These are phyloP conservation scores for Torulaspora maleeae DNA, from an alignment of 805 yeast genomes.

Conservation along the genomic window DNA sequence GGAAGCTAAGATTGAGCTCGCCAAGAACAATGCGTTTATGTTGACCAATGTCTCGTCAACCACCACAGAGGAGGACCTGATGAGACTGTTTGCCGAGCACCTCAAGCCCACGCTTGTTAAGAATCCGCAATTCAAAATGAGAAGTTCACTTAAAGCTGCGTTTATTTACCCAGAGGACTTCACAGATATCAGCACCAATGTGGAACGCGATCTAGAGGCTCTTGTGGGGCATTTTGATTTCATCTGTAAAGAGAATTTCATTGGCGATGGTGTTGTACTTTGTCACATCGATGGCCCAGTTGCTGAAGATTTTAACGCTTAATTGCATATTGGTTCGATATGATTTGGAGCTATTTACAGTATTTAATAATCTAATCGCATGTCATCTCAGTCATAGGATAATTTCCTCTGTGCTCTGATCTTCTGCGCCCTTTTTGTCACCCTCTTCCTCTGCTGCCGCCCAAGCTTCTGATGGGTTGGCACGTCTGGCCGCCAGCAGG, in stretches of 20 bases:
- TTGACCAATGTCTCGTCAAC: slow-evolving; percentile 53
- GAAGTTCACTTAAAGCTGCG: slow-evolving; percentile 13
- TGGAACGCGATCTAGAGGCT: slow-evolving; percentile 42
- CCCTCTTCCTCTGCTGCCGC: slow-evolving; percentile 8
- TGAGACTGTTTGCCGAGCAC: slow-evolving; percentile 32
- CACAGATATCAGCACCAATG: slow-evolving; percentile 35
- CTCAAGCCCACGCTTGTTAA: slow-evolving; percentile 28
- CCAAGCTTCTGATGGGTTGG: slow-evolving; percentile 34
- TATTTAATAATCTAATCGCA: slow-evolving; percentile 8
- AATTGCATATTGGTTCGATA: background rate
- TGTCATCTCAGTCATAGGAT: slow-evolving; percentile 6
- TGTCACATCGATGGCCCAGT: slow-evolving; percentile 20
- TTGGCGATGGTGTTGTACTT: slow-evolving; percentile 24
- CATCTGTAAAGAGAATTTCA: slow-evolving; percentile 24
- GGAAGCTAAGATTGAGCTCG: slow-evolving; percentile 24
- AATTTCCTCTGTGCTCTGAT: slow-evolving; percentile 14
- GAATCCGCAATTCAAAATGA: slow-evolving; percentile 21
- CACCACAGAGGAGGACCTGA: slow-evolving; percentile 44
- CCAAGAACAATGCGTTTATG: slow-evolving; percentile 48
- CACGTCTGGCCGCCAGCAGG: slow-evolving; percentile 45
- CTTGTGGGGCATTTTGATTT: slow-evolving; percentile 36
- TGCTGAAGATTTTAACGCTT: background rate
- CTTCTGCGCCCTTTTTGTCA: slow-evolving; percentile 7
- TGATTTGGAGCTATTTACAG: slow-evolving; percentile 13
- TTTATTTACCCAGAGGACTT: slow-evolving; percentile 34